A percentile compares a stretch with the other conserved stretches of the same genome.
Conservation (phyloP, 192 early-diverging fungal genomes). For the Podila clonocystis region DNA sequence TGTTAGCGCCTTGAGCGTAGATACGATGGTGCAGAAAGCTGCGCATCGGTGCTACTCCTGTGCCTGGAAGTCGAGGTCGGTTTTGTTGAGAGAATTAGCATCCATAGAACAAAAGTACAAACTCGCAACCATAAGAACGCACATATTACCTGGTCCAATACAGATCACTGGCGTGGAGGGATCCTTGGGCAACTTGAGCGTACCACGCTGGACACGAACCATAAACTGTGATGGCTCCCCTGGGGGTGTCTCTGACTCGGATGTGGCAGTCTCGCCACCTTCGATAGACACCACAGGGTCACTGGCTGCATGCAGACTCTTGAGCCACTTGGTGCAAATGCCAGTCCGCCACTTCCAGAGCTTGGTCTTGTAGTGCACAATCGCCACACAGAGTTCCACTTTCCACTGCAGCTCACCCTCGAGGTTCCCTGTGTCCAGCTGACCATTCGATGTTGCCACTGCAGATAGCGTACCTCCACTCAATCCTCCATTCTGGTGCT, state of each 20-base stretch:
- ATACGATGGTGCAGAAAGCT: slow-evolving; percentile 47
- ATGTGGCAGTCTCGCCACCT: not conserved
- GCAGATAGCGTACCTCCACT: not conserved
- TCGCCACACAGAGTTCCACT: slow-evolving; percentile 83
- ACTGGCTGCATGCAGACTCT: slow-evolving; percentile 14
- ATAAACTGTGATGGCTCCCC: slow-evolving; percentile 27
- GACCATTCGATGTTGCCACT: slow-evolving; percentile 12
- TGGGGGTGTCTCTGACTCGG: not conserved
- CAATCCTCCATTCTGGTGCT: slow-evolving; percentile 9
- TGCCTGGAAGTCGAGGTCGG: slow-evolving; percentile 56
- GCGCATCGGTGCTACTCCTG: slow-evolving; percentile 94
- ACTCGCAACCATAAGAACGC: not conserved
- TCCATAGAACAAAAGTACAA: not conserved
- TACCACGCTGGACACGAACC: slow-evolving; percentile 69
- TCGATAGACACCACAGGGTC: not conserved
- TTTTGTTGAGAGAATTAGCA: not conserved
- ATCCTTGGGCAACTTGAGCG: slow-evolving; percentile 71
- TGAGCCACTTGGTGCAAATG: slow-evolving; percentile 83
- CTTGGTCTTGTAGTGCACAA: slow-evolving; percentile 88
- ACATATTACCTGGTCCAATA: slow-evolving; percentile 86
- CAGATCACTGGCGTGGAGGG: slow-evolving; percentile 71
- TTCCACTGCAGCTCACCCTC: slow-evolving; percentile 42
- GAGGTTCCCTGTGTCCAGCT: not conserved
- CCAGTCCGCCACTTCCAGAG: slow-evolving; percentile 79
- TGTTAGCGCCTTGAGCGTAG: slow-evolving; percentile 43